Percentiles rank a stretch among this genome's conserved stretches.
These are phyloP conservation scores for Sarocladium oryzae DNA, from an alignment of 2,329 filamentous ascomycete species.

Conservation along the genomic window DNA sequence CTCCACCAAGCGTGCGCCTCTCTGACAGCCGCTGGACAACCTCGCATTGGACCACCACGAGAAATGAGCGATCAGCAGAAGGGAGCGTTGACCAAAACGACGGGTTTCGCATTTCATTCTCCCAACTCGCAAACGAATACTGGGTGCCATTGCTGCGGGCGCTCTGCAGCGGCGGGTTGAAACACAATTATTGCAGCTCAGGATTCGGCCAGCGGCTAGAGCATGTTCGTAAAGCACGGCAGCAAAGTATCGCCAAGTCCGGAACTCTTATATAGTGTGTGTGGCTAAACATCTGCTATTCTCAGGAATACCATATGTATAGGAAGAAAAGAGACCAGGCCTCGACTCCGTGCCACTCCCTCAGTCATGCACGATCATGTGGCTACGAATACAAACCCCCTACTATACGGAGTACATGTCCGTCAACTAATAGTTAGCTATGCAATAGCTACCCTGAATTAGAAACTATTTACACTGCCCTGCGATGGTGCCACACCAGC, in stretches of 20 bases:
- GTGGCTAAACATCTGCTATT: background rate
- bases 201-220: background rate
- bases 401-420: no score
- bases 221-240: background rate
- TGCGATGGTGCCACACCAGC: background rate
- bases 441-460: background rate
- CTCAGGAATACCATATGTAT: background rate
- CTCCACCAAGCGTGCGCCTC: background rate
- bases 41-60: background rate
- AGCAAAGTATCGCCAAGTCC: background rate
- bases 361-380: background rate
- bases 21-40: no score
- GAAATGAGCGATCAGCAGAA: background rate
- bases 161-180: no score
- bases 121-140: background rate
- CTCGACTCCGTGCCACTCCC: background rate
- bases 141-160: no score
- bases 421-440: background rate
- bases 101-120: background rate
- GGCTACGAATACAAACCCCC: no score
- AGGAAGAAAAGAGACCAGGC: background rate
- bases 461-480: background rate
- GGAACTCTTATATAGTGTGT: background rate
- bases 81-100: background rate
- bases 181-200: no score